A percentile compares a stretch with the other conserved stretches of the same genome.
Conservation (phyloP, 306 rosid species). For the Sindora glabra region DNA sequence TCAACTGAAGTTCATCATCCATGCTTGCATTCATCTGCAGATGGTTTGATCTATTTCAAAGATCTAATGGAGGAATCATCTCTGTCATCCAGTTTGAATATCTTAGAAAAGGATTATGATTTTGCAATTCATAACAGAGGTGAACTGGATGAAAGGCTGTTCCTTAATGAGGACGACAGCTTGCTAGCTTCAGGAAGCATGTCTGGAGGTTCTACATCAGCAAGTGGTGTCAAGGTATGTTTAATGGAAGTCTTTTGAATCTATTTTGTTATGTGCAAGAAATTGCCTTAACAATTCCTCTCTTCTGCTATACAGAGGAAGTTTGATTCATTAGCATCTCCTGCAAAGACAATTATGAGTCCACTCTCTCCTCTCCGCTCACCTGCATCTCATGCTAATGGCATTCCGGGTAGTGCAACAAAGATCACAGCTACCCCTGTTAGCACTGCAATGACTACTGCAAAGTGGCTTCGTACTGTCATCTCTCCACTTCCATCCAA, state of each 20-base stretch:
- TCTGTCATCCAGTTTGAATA: slow-evolving; percentile 47
- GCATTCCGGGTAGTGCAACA: slow-evolving; percentile 39
- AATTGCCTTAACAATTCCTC: slow-evolving; percentile 7
- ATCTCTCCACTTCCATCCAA: slow-evolving; percentile 76
- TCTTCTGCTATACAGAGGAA: slow-evolving; percentile 55
- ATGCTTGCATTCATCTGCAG: slow-evolving; percentile 43
- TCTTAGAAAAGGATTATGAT: slow-evolving; percentile 74
- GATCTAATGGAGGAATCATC: slow-evolving; percentile 70
- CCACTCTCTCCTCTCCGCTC: slow-evolving; percentile 89
- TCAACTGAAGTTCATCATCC: slow-evolving; percentile 4
- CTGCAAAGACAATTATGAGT: slow-evolving; percentile 63
- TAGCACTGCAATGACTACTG: slow-evolving; percentile 98
- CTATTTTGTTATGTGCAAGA: neutral
- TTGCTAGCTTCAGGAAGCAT: slow-evolving; percentile 74
- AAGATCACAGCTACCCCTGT: slow-evolving; percentile 89
- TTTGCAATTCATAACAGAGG: slow-evolving; percentile 53
- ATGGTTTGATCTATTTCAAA: slow-evolving; percentile 76
- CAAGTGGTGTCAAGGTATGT: slow-evolving; percentile 73
- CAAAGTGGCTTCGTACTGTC: slow-evolving; percentile 97
- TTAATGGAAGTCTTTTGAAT: neutral
- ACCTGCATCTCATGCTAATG: slow-evolving; percentile 64
- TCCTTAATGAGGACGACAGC: slow-evolving; percentile 81
- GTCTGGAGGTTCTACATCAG: slow-evolving; percentile 57
- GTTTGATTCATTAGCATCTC: slow-evolving; percentile 67
- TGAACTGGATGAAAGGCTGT: slow-evolving; percentile 87